Conservation (phyloP, 2,329 filamentous ascomycete species). For the Aspergillus pseudotamarii region DNA sequence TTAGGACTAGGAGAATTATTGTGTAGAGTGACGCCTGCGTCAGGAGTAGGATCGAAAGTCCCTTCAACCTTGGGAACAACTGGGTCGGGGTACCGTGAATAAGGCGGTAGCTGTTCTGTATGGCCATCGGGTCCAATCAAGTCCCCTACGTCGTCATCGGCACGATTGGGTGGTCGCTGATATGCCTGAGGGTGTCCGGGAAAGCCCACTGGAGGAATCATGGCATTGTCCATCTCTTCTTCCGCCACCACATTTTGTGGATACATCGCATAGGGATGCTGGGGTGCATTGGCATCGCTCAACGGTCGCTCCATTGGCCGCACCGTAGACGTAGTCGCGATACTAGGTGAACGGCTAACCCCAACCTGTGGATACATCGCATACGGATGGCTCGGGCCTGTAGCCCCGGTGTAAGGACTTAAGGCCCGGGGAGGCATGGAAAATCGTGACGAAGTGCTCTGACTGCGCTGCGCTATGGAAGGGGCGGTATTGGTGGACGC, state of each 20-base stretch:
- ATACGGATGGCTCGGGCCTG: conserved; percentile 80
- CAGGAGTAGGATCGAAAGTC: conserved; percentile 25
- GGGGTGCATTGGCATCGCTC: conserved; percentile 65
- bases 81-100: conserved; percentile 84
- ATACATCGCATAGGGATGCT: conserved; percentile 86
- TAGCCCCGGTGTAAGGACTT: conserved; percentile 69
- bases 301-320: conserved; percentile 62
- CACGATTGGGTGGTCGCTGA: conserved; percentile 66
- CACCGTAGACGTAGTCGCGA: conserved; percentile 71
- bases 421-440: conserved; percentile 52
- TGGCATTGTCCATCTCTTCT: conserved; percentile 50
- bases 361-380: conserved; percentile 77
- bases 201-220: conserved; percentile 70
- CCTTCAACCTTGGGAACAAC: conserved; percentile 60
- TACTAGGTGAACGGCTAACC: conserved; percentile 61
- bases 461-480: conserved; percentile 42
- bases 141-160: conserved; percentile 80
- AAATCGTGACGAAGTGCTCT: conserved; percentile 49
- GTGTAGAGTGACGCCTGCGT: conserved; percentile 49
- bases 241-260: conserved; percentile 73
- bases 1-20: conserved; percentile 56
- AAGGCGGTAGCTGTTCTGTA: conserved; percentile 87
- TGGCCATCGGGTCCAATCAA: conserved; percentile 87
- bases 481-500: conserved; percentile 33
- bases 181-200: conserved; percentile 68